These are phyloP conservation scores for Martiniozyma abietophila DNA, from an alignment of 805 yeast genomes.

Conservation along the genomic window DNA sequence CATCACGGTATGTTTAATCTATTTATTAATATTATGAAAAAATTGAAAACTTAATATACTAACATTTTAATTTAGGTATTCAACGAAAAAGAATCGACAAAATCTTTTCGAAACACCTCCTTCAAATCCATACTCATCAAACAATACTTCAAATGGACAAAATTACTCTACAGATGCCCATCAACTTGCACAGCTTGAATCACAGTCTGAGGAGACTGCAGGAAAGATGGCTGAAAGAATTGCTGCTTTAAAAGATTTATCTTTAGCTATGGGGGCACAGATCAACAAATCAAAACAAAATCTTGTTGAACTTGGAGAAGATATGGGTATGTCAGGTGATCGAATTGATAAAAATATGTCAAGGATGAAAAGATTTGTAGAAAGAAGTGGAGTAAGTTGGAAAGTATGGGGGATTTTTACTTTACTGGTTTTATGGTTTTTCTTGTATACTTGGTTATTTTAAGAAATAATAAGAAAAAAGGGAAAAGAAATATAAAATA, in stretches of 20 bases:
- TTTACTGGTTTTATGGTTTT: slow-evolving; percentile 34
- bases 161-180: slow-evolving; percentile 38
- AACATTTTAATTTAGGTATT: too few species aligned
- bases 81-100: too few species aligned
- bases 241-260: slow-evolving; percentile 43
- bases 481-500: too few species aligned
- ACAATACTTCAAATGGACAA: slow-evolving; percentile 31
- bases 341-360: slow-evolving; percentile 44
- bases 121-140: slow-evolving; percentile 28
- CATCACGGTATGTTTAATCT: too few species aligned
- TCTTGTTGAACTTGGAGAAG: slow-evolving; percentile 20
- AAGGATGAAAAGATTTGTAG: slow-evolving; percentile 56
- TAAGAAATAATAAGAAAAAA: too few species aligned
- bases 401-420: slow-evolving; percentile 49
- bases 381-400: slow-evolving; percentile 53
- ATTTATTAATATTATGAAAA: too few species aligned
- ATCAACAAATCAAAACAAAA: slow-evolving; percentile 31
- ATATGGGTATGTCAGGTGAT: slow-evolving; percentile 27
- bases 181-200: slow-evolving; percentile 49
- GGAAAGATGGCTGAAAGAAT: slow-evolving; percentile 46
- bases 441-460: slow-evolving; percentile 33
- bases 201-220: slow-evolving; percentile 56
- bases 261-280: slow-evolving; percentile 55
- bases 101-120: slow-evolving; percentile 7
- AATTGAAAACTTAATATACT: too few species aligned